phyloP scores from a whole-genome alignment of 202 grass and related monocot species.

The Alloteropsis angusta region DNA sequence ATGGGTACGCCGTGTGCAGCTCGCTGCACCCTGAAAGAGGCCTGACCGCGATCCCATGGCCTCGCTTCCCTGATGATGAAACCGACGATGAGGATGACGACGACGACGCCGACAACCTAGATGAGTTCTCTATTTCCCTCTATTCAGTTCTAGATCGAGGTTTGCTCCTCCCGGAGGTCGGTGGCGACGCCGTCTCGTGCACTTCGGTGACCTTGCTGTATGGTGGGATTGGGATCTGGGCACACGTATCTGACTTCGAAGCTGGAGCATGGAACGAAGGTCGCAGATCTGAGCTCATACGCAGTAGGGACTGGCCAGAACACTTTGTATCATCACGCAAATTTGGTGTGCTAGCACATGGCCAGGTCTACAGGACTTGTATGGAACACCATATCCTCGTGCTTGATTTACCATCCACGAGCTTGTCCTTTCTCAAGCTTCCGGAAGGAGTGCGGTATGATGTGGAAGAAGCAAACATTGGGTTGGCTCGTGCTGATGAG shows the following conservation, averaged over 20 bases:
- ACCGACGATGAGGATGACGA: background rate
- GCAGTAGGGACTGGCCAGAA: background rate
- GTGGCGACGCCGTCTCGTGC: background rate
- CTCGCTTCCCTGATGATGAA: background rate
- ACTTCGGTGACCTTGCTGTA: background rate
- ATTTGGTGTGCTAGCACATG: background rate
- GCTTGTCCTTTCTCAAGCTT: slow-evolving; percentile 9
- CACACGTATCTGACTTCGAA: background rate
- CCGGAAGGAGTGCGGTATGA: background rate
- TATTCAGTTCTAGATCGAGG: background rate
- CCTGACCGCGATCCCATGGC: background rate
- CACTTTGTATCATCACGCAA: background rate
- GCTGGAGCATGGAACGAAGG: background rate
- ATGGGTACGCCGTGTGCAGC: background rate
- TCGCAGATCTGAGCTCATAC: background rate
- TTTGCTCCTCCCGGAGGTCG: background rate
- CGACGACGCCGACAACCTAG: too few relatives aligned
- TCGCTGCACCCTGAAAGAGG: background rate
- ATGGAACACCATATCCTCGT: slow-evolving; percentile 4
- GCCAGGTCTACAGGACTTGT: slow-evolving; percentile 7
- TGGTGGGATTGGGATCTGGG: background rate
- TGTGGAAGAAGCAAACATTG: background rate
- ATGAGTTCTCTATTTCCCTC: too few relatives aligned
- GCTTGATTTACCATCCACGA: background rate
- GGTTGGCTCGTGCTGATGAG: background rate